A percentile compares a stretch with the other conserved stretches of the same genome.
These are phyloP conservation scores for Poterioochromonas sp. DNA, from an alignment of 352 stramenopile species.

Conservation along the genomic window DNA sequence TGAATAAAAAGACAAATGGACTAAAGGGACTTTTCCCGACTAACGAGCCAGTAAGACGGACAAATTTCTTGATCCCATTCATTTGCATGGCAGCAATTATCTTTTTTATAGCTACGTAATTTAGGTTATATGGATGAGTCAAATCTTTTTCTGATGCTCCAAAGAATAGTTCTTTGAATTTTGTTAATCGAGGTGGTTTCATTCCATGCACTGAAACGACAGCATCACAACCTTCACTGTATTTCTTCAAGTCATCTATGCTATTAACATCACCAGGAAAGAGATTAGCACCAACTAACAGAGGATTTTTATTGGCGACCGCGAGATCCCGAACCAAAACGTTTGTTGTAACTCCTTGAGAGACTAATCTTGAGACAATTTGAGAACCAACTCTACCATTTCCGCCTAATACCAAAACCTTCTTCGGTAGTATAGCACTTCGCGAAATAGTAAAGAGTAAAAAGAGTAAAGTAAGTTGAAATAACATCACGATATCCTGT, in stretches of 20 bases:
- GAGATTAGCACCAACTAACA: background rate
- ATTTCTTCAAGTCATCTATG: background rate
- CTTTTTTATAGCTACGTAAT: background rate
- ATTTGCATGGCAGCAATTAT: conserved; percentile 11
- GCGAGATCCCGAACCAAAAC: background rate
- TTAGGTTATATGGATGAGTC: conserved; percentile 2
- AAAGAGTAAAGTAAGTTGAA: too few species aligned
- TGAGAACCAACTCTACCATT: conserved; percentile 12
- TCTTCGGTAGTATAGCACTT: too few species aligned
- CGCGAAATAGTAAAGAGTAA: too few species aligned
- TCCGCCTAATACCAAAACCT: conserved; percentile 16
- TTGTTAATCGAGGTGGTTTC: background rate
- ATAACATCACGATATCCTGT: too few species aligned
- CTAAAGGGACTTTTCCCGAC: background rate
- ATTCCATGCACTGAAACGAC: background rate
- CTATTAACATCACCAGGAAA: background rate
- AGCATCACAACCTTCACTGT: background rate
- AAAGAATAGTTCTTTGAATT: conserved; percentile 1
- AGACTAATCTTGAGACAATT: background rate
- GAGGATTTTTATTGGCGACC: background rate
- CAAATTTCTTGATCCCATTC: background rate
- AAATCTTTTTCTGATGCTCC: background rate
- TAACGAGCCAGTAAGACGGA: background rate
- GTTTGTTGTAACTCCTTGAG: background rate
- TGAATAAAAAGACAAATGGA: background rate